phyloP scores from a whole-genome alignment of 2,329 filamentous ascomycete genomes.

The Fusarium proliferatum region DNA sequence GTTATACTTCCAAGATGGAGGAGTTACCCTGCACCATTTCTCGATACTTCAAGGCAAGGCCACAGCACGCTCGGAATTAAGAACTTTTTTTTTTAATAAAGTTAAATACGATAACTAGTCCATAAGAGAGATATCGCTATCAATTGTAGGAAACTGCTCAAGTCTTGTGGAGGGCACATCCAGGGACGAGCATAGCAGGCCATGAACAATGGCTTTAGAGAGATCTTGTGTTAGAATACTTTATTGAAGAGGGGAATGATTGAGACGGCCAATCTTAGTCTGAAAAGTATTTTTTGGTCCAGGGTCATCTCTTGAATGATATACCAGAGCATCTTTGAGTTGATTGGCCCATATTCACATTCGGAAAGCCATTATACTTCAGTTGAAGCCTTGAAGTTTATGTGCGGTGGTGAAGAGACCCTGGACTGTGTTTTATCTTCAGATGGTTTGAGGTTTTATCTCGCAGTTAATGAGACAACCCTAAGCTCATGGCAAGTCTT shows the following conservation, averaged over 20 bases:
- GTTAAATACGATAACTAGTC: no score
- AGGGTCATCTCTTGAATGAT: not conserved
- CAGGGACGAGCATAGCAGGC: not conserved
- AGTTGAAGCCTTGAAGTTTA: not conserved
- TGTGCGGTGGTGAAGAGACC: not conserved
- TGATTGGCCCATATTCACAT: not conserved
- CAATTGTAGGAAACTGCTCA: no score
- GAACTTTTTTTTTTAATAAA: no score
- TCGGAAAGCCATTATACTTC: not conserved
- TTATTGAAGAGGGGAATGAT: not conserved
- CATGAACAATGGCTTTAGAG: not conserved
- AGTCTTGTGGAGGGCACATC: no score
- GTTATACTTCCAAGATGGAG: no score
- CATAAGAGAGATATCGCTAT: no score
- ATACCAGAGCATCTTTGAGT: not conserved
- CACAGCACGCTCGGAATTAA: no score
- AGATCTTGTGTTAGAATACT: not conserved
- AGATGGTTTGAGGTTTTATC: not conserved
- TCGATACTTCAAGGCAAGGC: no score
- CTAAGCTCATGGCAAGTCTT: not conserved
- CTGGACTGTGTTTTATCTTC: not conserved
- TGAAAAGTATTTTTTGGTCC: fast-evolving
- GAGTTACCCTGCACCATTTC: no score
- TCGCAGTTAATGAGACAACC: not conserved
- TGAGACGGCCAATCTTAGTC: not conserved